Conservation (phyloP, 768 basidiomycete genomes). For the Leccinum broughii region DNA sequence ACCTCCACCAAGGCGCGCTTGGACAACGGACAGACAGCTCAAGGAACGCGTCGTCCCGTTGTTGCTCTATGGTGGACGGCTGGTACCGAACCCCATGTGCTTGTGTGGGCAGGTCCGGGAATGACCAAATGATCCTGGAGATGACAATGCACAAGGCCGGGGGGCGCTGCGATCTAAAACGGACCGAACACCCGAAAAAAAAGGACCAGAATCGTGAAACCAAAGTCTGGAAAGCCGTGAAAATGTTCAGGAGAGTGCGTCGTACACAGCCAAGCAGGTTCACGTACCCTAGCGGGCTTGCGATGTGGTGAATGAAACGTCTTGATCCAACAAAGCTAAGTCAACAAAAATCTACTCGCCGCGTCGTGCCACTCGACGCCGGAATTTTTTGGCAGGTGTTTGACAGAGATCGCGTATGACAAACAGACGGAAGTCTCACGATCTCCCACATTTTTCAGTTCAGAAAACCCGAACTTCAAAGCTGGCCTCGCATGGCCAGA, state of each 20-base stretch:
- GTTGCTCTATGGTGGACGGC: constrained; percentile 4
- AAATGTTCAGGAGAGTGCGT: too few species aligned
- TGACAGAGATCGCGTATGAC: constrained; percentile 19
- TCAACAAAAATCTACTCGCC: not conserved
- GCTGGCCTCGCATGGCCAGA: not conserved
- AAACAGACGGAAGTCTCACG: constrained; percentile 21
- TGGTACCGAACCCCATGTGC: not conserved
- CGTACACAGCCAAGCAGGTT: constrained; percentile 2
- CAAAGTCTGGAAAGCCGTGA: too few species aligned
- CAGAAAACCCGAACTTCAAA: not conserved
- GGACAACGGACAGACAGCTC: not conserved
- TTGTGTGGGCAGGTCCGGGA: not conserved
- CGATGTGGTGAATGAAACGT: not conserved
- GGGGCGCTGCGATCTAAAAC: not conserved
- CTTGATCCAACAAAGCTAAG: not conserved
- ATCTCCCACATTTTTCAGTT: constrained; percentile 8
- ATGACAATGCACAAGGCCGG: not conserved
- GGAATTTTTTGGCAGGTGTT: constrained; percentile 15
- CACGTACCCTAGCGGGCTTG: constrained; percentile 5
- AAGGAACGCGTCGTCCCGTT: constrained; percentile 4
- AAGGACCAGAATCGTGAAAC: not conserved
- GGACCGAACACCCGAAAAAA: not conserved
- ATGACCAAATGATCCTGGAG: not conserved
- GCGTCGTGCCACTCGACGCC: constrained; percentile 12
- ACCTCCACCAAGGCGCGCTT: not conserved